Evolutionary conservation across 257 asterid species (phyloP).

Genomic region (Oldenlandia corymbosa): DNA sequence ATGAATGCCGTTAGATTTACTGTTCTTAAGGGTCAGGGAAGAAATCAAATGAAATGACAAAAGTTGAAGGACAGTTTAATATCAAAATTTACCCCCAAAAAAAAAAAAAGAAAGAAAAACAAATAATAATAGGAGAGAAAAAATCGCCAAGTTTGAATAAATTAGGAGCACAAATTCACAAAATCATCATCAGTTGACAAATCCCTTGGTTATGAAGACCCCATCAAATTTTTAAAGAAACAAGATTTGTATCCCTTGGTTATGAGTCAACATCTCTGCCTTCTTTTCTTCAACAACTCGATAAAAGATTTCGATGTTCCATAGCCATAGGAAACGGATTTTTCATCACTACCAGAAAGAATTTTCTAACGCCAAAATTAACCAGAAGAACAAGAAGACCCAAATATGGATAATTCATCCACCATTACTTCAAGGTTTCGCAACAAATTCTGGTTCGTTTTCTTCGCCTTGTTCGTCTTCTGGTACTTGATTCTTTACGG

Average conservation of each 20-base stretch:
- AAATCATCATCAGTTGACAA: background rate
- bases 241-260: background rate
- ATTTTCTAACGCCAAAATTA: too few relatives aligned
- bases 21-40: too few relatives aligned
- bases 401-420: slow-evolving; percentile 37
- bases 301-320: slow-evolving; percentile 25
- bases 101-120: too few relatives aligned
- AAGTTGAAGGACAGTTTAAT: too few relatives aligned
- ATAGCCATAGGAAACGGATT: slow-evolving; percentile 15
- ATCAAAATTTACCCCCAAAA: too few relatives aligned
- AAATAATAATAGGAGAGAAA: too few relatives aligned
- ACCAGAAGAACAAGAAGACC: too few relatives aligned
- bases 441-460: slow-evolving; percentile 53
- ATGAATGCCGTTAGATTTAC: too few relatives aligned
- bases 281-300: background rate
- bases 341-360: slow-evolving; percentile 1
- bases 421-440: slow-evolving; percentile 23
- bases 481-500: slow-evolving; percentile 65
- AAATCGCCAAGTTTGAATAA: background rate
- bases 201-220: background rate
- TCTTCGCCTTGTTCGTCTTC: slow-evolving; percentile 40
- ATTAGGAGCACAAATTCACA: too few relatives aligned
- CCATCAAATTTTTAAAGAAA: too few relatives aligned
- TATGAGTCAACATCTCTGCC: slow-evolving; percentile 2
- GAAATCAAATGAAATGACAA: too few relatives aligned